Evolutionary conservation across 352 stramenopile genomes (phyloP).

Genomic region (Phytophthora citricola): DNA sequence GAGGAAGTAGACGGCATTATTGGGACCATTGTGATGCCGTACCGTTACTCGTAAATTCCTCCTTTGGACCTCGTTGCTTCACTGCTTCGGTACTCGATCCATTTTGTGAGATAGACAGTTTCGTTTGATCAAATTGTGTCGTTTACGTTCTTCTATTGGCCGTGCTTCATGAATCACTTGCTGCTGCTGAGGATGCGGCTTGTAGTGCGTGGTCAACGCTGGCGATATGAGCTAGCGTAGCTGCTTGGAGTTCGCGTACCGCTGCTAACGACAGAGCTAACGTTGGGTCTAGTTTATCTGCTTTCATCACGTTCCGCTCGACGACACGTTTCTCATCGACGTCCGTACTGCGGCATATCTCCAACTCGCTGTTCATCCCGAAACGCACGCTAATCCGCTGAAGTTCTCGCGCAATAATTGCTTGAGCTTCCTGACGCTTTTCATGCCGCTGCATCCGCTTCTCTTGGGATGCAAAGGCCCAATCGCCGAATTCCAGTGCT

Average conservation of each 20-base stretch:
- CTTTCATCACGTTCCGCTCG: conserved; percentile 7
- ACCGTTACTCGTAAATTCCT: conserved; percentile 29
- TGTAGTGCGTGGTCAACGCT: conserved; percentile 47
- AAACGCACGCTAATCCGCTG: conserved; percentile 55
- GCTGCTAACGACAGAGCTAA: conserved; percentile 35
- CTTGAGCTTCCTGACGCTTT: conserved; percentile 38
- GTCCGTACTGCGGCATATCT: not conserved
- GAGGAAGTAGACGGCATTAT: conserved; percentile 55
- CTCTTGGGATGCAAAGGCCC: conserved; percentile 63
- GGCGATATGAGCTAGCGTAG: conserved; percentile 62
- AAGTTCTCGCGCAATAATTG: conserved; percentile 43
- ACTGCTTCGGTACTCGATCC: conserved; percentile 28
- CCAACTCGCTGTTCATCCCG: conserved; percentile 37
- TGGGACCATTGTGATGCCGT: conserved; percentile 3
- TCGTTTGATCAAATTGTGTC: conserved; percentile 42
- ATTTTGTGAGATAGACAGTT: conserved; percentile 50
- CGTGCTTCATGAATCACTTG: conserved; percentile 18
- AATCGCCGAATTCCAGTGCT: conserved; percentile 68
- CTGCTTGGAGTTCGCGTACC: conserved; percentile 51
- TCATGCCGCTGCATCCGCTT: conserved; percentile 55
- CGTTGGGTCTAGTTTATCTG: conserved; percentile 9
- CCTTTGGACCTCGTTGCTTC: conserved; percentile 24
- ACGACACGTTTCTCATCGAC: not conserved
- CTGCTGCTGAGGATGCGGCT: conserved; percentile 19
- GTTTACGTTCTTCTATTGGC: conserved; percentile 17